Percentiles rank a stretch among this genome's conserved stretches.
Conservation (phyloP, 2,329 filamentous ascomycete species). For the Neurospora crassa region DNA sequence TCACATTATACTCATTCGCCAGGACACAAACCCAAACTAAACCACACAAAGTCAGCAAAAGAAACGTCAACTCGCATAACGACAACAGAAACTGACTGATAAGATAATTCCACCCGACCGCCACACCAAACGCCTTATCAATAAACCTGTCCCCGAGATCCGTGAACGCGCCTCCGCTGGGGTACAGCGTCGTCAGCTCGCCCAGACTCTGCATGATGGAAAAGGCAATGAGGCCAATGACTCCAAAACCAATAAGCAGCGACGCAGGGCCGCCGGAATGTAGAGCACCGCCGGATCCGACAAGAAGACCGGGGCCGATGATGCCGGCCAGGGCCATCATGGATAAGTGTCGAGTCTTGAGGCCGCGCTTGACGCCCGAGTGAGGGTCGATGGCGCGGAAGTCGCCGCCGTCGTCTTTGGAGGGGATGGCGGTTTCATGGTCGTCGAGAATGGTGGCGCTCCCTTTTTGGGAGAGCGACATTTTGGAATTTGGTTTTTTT, state of each 20-base stretch:
- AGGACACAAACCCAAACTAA: conserved; percentile 50
- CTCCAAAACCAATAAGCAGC: conserved; percentile 61
- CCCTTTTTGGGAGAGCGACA: conserved; percentile 1
- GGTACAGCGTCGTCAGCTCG: conserved; percentile 65
- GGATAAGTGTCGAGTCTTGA: conserved; percentile 57
- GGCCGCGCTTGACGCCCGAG: conserved; percentile 57
- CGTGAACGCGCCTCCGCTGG: conserved; percentile 62
- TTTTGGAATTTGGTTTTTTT: not conserved
- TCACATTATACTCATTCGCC: conserved; percentile 62
- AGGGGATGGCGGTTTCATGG: conserved; percentile 5
- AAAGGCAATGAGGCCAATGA: conserved; percentile 61
- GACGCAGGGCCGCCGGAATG: conserved; percentile 61
- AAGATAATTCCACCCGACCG: conserved; percentile 64
- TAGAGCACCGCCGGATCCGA: conserved; percentile 62
- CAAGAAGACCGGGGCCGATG: conserved; percentile 61
- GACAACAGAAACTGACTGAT: conserved; percentile 28
- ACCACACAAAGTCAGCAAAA: not conserved
- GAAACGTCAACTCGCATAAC: not conserved
- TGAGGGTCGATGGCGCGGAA: conserved; percentile 45
- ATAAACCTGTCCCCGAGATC: conserved; percentile 61
- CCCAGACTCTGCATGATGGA: conserved; percentile 65
- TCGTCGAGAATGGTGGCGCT: not conserved
- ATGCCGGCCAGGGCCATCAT: conserved; percentile 57
- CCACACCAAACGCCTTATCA: conserved; percentile 59
- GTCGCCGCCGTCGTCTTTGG: conserved; percentile 32